Evolutionary conservation across 2,329 filamentous ascomycete species (phyloP).

Genomic region (Fusarium dlaminii): DNA sequence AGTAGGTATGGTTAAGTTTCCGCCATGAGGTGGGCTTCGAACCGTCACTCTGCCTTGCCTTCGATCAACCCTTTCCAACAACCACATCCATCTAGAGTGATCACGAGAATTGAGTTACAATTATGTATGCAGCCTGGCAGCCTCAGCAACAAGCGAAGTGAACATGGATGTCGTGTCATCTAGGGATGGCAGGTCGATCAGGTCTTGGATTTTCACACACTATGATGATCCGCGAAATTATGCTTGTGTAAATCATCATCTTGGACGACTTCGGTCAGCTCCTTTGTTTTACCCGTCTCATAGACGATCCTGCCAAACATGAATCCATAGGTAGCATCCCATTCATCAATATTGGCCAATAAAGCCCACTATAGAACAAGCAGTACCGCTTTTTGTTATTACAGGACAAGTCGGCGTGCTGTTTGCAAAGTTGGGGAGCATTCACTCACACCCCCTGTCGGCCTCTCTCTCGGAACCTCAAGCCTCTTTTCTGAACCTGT

Average conservation of each 20-base stretch:
- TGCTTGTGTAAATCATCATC: constrained; percentile 27
- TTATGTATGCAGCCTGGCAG: constrained; percentile 1
- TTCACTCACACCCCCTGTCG: constrained; percentile 14
- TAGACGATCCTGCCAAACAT: not conserved
- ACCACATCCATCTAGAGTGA: not conserved
- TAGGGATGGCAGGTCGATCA: constrained; percentile 25
- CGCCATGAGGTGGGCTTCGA: not conserved
- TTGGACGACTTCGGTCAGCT: not conserved
- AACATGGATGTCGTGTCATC: constrained; percentile 12
- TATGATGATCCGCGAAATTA: constrained; percentile 18
- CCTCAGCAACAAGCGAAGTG: not conserved
- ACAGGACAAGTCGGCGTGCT: not conserved
- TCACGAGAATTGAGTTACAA: constrained; percentile 16
- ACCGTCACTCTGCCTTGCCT: not conserved
- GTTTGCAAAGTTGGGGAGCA: not conserved
- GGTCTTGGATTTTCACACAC: constrained; percentile 22
- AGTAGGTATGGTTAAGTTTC: constrained; percentile 15
- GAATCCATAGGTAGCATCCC: not conserved
- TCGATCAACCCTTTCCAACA: not conserved
- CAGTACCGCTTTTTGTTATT: constrained; percentile 18
- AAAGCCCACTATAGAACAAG: not conserved
- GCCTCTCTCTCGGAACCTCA: constrained; percentile 16
- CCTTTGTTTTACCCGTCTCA: not conserved
- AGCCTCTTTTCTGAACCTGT: constrained; percentile 11
- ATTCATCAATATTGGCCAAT: not conserved